These are phyloP conservation scores for Kernera saxatilis DNA, from an alignment of 345 rosid genomes.

Conservation along the genomic window DNA sequence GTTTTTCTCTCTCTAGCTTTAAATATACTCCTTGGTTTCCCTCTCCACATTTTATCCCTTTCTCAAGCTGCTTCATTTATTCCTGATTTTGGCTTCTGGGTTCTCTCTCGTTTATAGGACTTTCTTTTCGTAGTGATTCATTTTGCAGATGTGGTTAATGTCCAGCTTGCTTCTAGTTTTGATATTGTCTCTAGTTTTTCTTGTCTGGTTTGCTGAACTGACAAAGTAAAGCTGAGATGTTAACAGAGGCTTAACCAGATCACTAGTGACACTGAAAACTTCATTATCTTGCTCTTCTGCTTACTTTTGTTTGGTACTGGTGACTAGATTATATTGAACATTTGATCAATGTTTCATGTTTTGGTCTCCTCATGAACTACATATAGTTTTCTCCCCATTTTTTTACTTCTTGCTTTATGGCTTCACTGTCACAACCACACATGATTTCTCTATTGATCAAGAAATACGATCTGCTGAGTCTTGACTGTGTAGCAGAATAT, in stretches of 20 bases:
- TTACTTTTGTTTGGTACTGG: neutral
- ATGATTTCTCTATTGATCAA: neutral
- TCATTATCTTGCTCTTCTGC: neutral
- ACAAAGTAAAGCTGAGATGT: neutral
- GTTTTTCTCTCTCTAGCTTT: conserved; percentile 9
- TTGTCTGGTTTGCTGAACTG: neutral
- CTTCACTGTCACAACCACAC: neutral
- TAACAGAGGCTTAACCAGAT: neutral
- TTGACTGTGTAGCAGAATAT: neutral
- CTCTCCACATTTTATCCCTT: neutral
- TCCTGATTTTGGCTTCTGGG: neutral
- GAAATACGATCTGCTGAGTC: neutral
- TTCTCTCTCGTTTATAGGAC: neutral
- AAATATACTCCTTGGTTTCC: neutral
- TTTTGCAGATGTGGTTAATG: neutral
- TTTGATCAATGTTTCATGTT: neutral
- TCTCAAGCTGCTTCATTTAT: conserved; percentile 1
- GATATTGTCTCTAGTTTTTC: neutral
- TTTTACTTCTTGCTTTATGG: neutral
- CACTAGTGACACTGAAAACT: neutral
- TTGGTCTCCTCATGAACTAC: neutral
- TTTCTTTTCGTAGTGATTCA: neutral
- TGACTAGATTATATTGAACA: neutral
- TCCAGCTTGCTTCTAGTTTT: neutral
- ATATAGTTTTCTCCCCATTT: neutral